Evolutionary conservation across 2,329 filamentous ascomycete genomes (phyloP), one percentile per base, ranked within the genome.

Genomic region (Scedosporium boydii): DNA sequence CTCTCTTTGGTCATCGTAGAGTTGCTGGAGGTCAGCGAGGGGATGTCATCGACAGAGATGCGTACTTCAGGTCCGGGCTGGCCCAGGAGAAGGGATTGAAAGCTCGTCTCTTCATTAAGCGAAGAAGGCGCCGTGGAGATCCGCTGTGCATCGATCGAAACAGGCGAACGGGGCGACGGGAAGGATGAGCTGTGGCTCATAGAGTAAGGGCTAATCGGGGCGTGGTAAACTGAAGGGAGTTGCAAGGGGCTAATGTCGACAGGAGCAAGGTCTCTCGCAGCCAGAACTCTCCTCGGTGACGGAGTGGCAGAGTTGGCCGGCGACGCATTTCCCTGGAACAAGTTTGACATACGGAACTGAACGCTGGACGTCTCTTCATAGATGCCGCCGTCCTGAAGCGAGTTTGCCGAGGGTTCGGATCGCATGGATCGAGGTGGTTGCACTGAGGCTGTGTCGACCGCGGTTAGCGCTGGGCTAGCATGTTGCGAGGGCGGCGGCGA

Each of bases 121-220:
- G 89, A 92, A 1, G 89, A 93, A 5, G 88, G 85, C 2, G 89
- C 87, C 1, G 89, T 92, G 5, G 88, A 90, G 29, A 91, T 83
- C 21, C 87, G 83, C 61, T 89, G 87, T 1, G 84, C 84, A 65
- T 93, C 89, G 62, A 90, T 86, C 3, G 85, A 87, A 73, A 89
- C 78, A 63, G 86, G 79, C 64, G 87, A 83, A 61, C 88, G 83
- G 0, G 89, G 89, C 4, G 89, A 91, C 1, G 88, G 82, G 69
- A 87, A 81, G 0, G 89, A 89, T 0, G 89, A 85, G 59, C 85
- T 78, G 65, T 84, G 81, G 59, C 83, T 82, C 64, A 84, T 82
- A 48, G 89, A 83, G 61, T 87, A 85, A 7, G 88, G 87, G 72
- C 87, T 86, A 65, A 83, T 71, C n/a, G 84, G 81, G 34, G 77